Evolutionary conservation across 2,329 filamentous ascomycete species (phyloP).

Genomic region (Botryotinia narcissicola): DNA sequence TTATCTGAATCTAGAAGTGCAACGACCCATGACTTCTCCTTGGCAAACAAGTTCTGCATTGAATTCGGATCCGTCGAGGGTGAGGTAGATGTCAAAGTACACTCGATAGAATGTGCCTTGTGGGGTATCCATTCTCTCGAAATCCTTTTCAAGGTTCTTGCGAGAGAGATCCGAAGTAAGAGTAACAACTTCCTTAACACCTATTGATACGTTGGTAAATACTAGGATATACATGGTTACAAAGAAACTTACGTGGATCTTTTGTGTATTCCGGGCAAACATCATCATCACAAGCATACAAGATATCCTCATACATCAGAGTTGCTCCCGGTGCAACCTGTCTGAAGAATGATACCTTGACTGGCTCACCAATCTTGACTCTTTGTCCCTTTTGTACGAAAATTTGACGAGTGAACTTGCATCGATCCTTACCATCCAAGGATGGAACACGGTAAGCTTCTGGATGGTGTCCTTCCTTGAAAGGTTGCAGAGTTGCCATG

Average conservation of each 20-base stretch:
- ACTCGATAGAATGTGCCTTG: slow-evolving; percentile 93
- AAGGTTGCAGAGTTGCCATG: slow-evolving; percentile 97
- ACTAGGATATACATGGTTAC: not conserved
- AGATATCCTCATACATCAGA: slow-evolving; percentile 98
- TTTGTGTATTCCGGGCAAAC: slow-evolving; percentile 98
- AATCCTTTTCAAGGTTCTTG: slow-evolving; percentile 99
- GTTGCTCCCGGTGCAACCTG: slow-evolving; percentile 96
- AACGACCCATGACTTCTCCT: slow-evolving; percentile 97
- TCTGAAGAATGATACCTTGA: slow-evolving; percentile 98
- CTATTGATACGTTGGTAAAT: slow-evolving; percentile 48
- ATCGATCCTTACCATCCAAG: slow-evolving; percentile 93
- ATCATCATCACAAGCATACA: slow-evolving; percentile 97
- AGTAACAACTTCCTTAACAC: slow-evolving; percentile 98
- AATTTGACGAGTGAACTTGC: slow-evolving; percentile 97
- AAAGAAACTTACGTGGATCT: slow-evolving; percentile 80
- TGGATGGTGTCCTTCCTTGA: slow-evolving; percentile 98
- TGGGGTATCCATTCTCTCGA: slow-evolving; percentile 98
- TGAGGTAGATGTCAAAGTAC: slow-evolving; percentile 80
- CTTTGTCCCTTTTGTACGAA: slow-evolving; percentile 98
- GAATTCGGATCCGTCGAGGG: slow-evolving; percentile 95
- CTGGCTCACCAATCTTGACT: slow-evolving; percentile 98
- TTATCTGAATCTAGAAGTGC: slow-evolving; percentile 80
- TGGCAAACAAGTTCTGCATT: slow-evolving; percentile 98
- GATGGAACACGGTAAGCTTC: slow-evolving; percentile 97
- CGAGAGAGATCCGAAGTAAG: slow-evolving; percentile 94